Percentiles rank a stretch among this genome's conserved stretches.
phyloP scores from a whole-genome alignment of 2,329 filamentous ascomycete genomes.

The Talaromyces sp. region DNA sequence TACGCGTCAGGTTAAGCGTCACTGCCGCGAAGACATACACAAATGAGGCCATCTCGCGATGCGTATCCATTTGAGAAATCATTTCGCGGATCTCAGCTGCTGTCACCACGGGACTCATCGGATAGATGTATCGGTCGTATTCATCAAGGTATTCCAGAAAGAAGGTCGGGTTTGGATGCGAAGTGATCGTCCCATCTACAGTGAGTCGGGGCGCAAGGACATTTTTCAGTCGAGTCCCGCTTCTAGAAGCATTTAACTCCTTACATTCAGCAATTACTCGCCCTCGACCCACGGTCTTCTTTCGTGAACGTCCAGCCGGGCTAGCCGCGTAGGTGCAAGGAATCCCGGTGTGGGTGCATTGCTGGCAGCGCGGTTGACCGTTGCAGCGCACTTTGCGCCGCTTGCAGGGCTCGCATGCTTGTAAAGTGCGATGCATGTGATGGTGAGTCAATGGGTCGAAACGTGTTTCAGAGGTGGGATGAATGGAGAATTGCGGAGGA shows the following conservation, averaged over 20 bases:
- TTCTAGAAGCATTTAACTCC: neutral
- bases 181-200: constrained; percentile 9
- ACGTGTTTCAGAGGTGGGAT: neutral
- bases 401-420: constrained; percentile 46
- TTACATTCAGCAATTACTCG: constrained; percentile 41
- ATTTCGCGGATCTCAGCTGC: constrained; percentile 35
- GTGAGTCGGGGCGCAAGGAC: neutral
- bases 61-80: constrained; percentile 34
- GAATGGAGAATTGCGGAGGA: neutral
- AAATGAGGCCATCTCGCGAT: constrained; percentile 38
- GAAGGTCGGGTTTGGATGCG: neutral
- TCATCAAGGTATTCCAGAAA: constrained; percentile 35
- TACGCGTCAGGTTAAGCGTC: constrained; percentile 41
- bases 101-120: constrained; percentile 44
- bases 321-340: constrained; percentile 40
- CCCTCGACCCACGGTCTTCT: constrained; percentile 36
- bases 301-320: constrained; percentile 29
- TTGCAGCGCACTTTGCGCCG: constrained; percentile 46
- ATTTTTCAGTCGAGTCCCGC: neutral
- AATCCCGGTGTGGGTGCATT: constrained; percentile 42
- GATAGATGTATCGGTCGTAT: constrained; percentile 44
- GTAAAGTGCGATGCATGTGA: constrained; percentile 16
- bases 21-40: constrained; percentile 44
- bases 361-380: constrained; percentile 41
- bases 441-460: neutral